phyloP scores from a whole-genome alignment of 2,329 filamentous ascomycete species.

The Diplodia intermedia region DNA sequence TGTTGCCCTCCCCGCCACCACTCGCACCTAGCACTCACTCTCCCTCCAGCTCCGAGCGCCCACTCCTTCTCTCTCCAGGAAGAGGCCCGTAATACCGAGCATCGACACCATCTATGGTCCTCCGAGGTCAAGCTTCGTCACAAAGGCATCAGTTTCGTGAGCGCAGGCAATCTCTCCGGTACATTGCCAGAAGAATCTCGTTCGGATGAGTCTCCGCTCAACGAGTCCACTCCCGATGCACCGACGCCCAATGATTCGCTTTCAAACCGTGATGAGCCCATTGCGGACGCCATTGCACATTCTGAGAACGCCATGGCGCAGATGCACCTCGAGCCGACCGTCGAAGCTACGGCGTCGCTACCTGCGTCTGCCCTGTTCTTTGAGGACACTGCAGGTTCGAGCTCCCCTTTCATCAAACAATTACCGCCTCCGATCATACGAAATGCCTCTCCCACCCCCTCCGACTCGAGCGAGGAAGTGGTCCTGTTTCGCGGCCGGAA shows the following conservation, averaged over 20 bases:
- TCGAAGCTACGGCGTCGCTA: neutral
- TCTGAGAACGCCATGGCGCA: conserved; percentile 40
- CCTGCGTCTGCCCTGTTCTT: conserved; percentile 20
- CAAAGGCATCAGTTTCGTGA: conserved; percentile 65
- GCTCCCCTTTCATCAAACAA: neutral
- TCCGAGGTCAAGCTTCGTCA: conserved; percentile 61
- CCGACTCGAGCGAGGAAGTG: conserved; percentile 74
- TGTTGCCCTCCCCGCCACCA: conserved; percentile 9
- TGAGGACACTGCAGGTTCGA: conserved; percentile 29
- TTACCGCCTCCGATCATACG: conserved; percentile 40
- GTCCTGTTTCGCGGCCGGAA: conserved; percentile 55
- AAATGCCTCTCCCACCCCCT: conserved; percentile 51
- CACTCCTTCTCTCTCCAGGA: conserved; percentile 59
- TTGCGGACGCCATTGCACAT: conserved; percentile 33
- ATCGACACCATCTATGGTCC: conserved; percentile 56
- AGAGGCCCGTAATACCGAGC: conserved; percentile 65
- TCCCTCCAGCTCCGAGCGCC: conserved; percentile 11
- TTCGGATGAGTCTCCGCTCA: neutral
- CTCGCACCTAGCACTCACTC: neutral
- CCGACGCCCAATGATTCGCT: neutral
- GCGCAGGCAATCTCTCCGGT: conserved; percentile 57
- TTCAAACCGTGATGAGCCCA: conserved; percentile 33
- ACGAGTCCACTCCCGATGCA: conserved; percentile 39
- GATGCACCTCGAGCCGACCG: conserved; percentile 36
- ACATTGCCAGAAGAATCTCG: conserved; percentile 27